A percentile compares a stretch with the other conserved stretches of the same genome.
phyloP scores from a whole-genome alignment of 805 yeast genomes.

The Schwanniomyces occidentalis region DNA sequence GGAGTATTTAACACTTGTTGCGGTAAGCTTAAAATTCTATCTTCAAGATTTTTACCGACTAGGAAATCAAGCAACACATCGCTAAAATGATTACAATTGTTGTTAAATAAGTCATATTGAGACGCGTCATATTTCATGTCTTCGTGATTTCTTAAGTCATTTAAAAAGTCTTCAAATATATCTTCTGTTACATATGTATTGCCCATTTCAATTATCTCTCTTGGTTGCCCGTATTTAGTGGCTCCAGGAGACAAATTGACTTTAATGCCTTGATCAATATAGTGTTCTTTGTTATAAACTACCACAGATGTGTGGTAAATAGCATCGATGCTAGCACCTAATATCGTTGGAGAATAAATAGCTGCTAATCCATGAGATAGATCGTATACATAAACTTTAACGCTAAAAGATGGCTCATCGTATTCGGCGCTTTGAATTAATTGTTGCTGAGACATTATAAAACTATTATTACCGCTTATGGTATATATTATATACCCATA shows the following conservation, averaged over 20 bases:
- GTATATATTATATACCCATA: no score
- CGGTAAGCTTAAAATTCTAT: slow-evolving; percentile 53
- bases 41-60: slow-evolving; percentile 56
- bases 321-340: slow-evolving; percentile 60
- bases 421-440: no score
- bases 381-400: slow-evolving; percentile 62
- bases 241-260: slow-evolving; percentile 43
- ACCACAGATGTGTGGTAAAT: slow-evolving; percentile 67
- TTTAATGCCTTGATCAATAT: slow-evolving; percentile 60
- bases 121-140: slow-evolving; percentile 45
- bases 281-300: slow-evolving; percentile 53
- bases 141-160: slow-evolving; percentile 43
- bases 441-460: no score
- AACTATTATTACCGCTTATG: no score
- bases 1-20: slow-evolving; percentile 45
- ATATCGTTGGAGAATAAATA: slow-evolving; percentile 45
- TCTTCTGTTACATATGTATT: slow-evolving; percentile 52
- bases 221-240: slow-evolving; percentile 61
- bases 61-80: slow-evolving; percentile 57
- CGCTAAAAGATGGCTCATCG: slow-evolving; percentile 32
- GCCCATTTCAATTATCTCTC: slow-evolving; percentile 54
- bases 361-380: slow-evolving; percentile 63
- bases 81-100: slow-evolving; percentile 70
- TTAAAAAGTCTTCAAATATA: slow-evolving; percentile 51
- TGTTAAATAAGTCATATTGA: slow-evolving; percentile 56